Evolutionary conservation across 2,329 filamentous ascomycete genomes (phyloP).

Genomic region (Thelonectria blattea): DNA sequence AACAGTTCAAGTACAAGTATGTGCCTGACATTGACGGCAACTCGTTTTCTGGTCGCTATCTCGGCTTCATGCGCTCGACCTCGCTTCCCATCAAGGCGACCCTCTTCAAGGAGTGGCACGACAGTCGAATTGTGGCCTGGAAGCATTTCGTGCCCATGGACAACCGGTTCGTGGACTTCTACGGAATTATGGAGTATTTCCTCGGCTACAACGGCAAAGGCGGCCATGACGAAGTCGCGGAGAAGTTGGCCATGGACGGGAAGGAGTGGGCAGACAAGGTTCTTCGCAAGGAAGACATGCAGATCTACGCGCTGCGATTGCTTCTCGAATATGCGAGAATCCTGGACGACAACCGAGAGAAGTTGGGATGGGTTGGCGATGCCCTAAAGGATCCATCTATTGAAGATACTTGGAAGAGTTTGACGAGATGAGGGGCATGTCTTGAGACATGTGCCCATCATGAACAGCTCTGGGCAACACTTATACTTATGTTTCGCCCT

Average conservation of each 20-base stretch:
- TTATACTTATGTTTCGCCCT: slow-evolving; percentile 8
- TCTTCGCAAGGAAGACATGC: slow-evolving; percentile 74
- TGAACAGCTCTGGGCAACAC: background rate
- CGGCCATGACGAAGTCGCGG: slow-evolving; percentile 63
- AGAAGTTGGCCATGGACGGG: slow-evolving; percentile 69
- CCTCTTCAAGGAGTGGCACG: slow-evolving; percentile 82
- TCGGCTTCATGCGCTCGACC: slow-evolving; percentile 72
- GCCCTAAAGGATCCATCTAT: slow-evolving; percentile 45
- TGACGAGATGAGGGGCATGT: slow-evolving; percentile 28
- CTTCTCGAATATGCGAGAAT: slow-evolving; percentile 68
- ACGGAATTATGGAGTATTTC: slow-evolving; percentile 77
- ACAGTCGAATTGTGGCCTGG: slow-evolving; percentile 75
- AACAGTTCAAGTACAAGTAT: slow-evolving; percentile 69
- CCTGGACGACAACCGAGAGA: slow-evolving; percentile 56
- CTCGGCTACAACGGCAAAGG: slow-evolving; percentile 59
- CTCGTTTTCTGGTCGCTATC: slow-evolving; percentile 71
- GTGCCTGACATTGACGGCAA: slow-evolving; percentile 81
- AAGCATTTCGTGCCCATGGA: slow-evolving; percentile 84
- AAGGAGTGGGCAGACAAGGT: slow-evolving; percentile 73
- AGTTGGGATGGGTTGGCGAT: slow-evolving; percentile 63
- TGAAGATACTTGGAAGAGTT: slow-evolving; percentile 40
- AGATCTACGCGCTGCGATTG: slow-evolving; percentile 70
- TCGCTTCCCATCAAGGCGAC: slow-evolving; percentile 79
- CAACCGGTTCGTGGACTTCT: slow-evolving; percentile 74
- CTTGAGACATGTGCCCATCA: background rate